Conservation (phyloP, 1,139 yeast genomes). For the Pichia sp. region DNA sequence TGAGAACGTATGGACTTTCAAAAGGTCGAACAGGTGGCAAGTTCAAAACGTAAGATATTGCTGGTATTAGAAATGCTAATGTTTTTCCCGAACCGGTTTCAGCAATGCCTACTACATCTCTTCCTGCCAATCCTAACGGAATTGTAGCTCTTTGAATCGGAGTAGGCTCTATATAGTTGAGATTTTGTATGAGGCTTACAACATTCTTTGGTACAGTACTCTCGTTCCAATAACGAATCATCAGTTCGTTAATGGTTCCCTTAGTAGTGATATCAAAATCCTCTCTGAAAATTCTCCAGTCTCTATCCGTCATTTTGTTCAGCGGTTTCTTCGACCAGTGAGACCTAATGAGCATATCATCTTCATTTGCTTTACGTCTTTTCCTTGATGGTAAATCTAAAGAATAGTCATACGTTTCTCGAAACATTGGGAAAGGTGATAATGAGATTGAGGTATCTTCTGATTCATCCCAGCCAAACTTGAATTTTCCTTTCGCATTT, state of each 20-base stretch:
- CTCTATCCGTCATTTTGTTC: conserved; percentile 67
- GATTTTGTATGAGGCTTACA: conserved; percentile 35
- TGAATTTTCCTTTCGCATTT: conserved; percentile 35
- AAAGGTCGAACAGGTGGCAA: conserved; percentile 35
- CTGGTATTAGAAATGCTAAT: conserved; percentile 73
- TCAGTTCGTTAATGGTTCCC: conserved; percentile 51
- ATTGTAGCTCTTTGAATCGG: conserved; percentile 88
- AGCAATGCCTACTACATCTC: conserved; percentile 85
- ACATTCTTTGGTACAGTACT: conserved; percentile 46
- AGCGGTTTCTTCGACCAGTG: conserved; percentile 74
- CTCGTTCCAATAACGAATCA: conserved; percentile 74
- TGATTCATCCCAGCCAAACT: conserved; percentile 63
- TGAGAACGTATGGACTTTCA: conserved; percentile 63
- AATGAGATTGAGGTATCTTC: conserved; percentile 60
- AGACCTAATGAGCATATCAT: neutral
- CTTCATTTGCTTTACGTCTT: neutral
- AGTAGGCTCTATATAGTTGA: conserved; percentile 64
- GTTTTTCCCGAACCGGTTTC: conserved; percentile 98
- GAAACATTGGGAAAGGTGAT: conserved; percentile 35
- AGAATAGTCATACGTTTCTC: conserved; percentile 20
- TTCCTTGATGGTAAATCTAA: conserved; percentile 17
- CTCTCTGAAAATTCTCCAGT: conserved; percentile 85
- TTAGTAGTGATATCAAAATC: conserved; percentile 65
- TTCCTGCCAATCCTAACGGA: conserved; percentile 58
- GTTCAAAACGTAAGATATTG: conserved; percentile 53